Evolutionary conservation across 1,284 basidiomycete species (phyloP), one percentile per base, ranked within the genome.

Genomic region (Amylostereum chailletii): DNA sequence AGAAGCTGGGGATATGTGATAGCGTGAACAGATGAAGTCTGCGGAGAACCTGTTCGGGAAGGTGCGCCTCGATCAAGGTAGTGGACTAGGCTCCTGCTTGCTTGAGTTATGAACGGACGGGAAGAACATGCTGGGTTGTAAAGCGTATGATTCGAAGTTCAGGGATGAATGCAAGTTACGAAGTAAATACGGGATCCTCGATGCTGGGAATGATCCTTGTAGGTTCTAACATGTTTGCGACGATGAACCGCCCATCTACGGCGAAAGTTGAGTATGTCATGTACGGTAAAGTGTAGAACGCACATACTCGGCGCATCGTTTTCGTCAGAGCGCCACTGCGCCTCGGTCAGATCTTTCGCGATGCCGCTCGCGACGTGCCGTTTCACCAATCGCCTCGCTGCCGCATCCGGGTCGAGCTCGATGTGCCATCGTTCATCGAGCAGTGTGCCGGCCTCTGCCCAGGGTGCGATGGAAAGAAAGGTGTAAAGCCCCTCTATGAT

Each of bases 401-500:
- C 90, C 48, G 79, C 75, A 1, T 69, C 69, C 4, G 73, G 60
- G 32, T 83, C 78, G 5, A 89, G 70, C 8, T 84, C 71, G 27
- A 96, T 68, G 66, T 85, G 86, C 75, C 91, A 86, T 10, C 89
- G 72, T 60, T 90, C 81, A 60, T 97, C 88, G 51, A 94, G 72
- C 54, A 79, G 60, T 29, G 68, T 64, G 0, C 83, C 81, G 1
- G 83, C 87, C 11, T 77, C 72, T 1, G 62, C 62, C 94, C 94
- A 97, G 0, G 86, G 84, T 0, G 76, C 70, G 19, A 80, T 69
- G 34, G 81, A 74, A 26, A 93, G 74, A 52, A 90, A 79, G 4
- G 82, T 77, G 64, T 95, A 94, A 6, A 95, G 68, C 0, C 93
- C 91, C 65, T 95, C 90, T 52, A 94, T 77, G 51, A 94, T 64